Percentiles rank a stretch among this genome's conserved stretches.
Conservation (phyloP, 805 yeast genomes). For the Candida koratica region DNA sequence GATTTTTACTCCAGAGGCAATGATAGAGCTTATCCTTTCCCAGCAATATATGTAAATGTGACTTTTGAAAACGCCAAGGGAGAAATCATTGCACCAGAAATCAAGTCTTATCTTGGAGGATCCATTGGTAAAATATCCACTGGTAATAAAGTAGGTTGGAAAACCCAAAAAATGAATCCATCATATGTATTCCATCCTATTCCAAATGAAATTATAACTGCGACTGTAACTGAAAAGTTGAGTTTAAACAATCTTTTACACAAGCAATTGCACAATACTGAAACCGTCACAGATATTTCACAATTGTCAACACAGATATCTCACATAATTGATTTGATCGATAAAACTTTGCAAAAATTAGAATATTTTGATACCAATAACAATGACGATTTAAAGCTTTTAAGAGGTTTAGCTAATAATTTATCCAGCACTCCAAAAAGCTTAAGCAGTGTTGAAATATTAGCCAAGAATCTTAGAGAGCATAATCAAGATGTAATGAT, state of each 20-base stretch:
- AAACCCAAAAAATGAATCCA: constrained; percentile 23
- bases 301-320: constrained; percentile 45
- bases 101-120: constrained; percentile 72
- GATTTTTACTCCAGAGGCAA: constrained; percentile 70
- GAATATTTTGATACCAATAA: constrained; percentile 29
- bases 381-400: constrained; percentile 54
- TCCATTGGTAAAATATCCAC: constrained; percentile 50
- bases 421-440: constrained; percentile 50
- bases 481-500: constrained; percentile 78
- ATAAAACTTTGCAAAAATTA: constrained; percentile 47
- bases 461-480: constrained; percentile 59
- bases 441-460: constrained; percentile 46
- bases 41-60: constrained; percentile 76
- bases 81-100: constrained; percentile 49
- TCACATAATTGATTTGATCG: constrained; percentile 45
- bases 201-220: constrained; percentile 58
- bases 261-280: constrained; percentile 19
- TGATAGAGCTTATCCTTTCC: constrained; percentile 67
- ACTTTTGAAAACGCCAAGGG: constrained; percentile 49
- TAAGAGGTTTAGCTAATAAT: constrained; percentile 59
- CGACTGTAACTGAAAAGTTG: constrained; percentile 52
- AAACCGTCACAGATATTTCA: constrained; percentile 33
- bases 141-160: constrained; percentile 30
- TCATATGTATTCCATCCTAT: constrained; percentile 72
- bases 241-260: constrained; percentile 43